phyloP scores from a whole-genome alignment of 2,329 filamentous ascomycete genomes.

The Nigrospora osmanthi region DNA sequence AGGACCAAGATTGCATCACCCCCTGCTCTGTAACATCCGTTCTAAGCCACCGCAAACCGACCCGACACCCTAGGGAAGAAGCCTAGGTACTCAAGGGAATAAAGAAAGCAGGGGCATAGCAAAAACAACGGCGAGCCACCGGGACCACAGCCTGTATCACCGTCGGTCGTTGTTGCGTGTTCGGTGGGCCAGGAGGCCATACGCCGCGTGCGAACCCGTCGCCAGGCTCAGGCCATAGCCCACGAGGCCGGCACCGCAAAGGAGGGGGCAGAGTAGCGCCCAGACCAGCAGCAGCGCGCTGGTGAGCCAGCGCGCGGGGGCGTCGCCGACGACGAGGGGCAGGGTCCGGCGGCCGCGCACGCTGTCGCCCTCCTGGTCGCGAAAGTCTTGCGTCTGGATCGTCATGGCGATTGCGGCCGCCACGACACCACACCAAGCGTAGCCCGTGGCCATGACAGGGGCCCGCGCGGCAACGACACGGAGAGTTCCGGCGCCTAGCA shows the following conservation, averaged over 20 bases:
- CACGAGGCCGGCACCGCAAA: background rate
- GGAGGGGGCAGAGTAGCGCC: background rate
- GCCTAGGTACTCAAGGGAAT: background rate
- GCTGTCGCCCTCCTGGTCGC: background rate
- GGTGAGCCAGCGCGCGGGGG: background rate
- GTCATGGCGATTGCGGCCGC: background rate
- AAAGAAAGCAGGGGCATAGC: background rate
- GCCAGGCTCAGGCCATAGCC: background rate
- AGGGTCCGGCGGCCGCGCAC: background rate
- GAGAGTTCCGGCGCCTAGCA: background rate
- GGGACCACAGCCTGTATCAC: background rate
- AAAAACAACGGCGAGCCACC: background rate
- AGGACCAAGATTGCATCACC: no score
- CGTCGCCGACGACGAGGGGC: background rate
- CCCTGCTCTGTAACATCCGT: no score
- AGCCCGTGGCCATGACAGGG: background rate
- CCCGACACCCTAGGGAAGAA: no score
- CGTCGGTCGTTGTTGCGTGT: background rate
- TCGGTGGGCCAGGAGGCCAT: background rate
- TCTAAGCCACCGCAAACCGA: no score
- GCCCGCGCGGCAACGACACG: background rate
- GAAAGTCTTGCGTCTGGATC: background rate
- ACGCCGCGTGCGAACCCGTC: background rate
- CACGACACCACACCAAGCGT: background rate
- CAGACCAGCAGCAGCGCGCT: background rate